Conservation (phyloP, 805 yeast genomes). For the Priceomyces fermenticarens region DNA sequence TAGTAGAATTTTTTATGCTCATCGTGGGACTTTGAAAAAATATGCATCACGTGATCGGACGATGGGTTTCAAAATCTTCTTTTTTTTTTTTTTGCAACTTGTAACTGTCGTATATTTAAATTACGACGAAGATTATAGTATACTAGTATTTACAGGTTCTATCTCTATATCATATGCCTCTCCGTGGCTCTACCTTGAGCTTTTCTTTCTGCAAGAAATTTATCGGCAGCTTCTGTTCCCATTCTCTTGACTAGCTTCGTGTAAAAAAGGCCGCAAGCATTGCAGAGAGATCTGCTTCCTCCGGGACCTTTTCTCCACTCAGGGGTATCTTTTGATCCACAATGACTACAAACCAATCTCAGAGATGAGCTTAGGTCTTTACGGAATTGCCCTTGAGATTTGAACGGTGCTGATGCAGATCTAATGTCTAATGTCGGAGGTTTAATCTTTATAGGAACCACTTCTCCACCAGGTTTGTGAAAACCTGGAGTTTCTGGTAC, state of each 20-base stretch:
- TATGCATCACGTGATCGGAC: too few relatives aligned
- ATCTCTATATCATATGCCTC: constrained; percentile 13
- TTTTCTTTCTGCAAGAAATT: constrained; percentile 24
- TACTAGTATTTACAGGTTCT: neutral
- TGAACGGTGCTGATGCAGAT: neutral
- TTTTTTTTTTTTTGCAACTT: too few relatives aligned
- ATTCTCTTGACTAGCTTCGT: constrained; percentile 54
- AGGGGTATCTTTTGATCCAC: constrained; percentile 74
- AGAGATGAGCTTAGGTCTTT: constrained; percentile 14
- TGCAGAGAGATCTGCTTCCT: constrained; percentile 79
- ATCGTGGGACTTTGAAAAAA: too few relatives aligned
- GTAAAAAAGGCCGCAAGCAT: constrained; percentile 86
- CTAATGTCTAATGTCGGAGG: constrained; percentile 1
- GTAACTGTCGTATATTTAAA: too few relatives aligned
- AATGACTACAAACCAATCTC: constrained; percentile 43
- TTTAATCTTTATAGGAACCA: constrained; percentile 8
- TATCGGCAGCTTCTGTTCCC: constrained; percentile 42
- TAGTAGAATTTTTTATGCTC: too few relatives aligned
- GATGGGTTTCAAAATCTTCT: too few relatives aligned
- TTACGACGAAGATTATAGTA: too few relatives aligned
- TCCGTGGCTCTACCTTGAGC: constrained; percentile 14
- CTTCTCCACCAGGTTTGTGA: constrained; percentile 8
- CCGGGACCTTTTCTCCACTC: constrained; percentile 93
- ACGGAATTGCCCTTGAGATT: constrained; percentile 13
- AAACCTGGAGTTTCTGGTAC: too few relatives aligned